Base-by-base conservation (phyloP, 2,329 filamentous ascomycete genomes). In the Phialemonium atrogriseum region DNA sequence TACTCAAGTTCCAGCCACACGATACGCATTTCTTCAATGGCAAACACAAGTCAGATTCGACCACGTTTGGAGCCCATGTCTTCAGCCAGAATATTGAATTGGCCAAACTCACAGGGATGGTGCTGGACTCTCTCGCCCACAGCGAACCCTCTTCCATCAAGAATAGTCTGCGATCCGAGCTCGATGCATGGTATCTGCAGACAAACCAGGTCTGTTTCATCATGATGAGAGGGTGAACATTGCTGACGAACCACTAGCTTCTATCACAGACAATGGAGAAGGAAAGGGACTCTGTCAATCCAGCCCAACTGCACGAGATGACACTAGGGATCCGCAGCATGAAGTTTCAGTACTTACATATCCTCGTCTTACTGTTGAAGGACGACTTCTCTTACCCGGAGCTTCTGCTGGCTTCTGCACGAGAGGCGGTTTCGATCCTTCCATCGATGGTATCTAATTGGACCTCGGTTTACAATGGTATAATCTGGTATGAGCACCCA, bases 401-500 rank as follows among this genome's bases (percentile, higher is more conserved):
- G n/a, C n/a, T 33, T 14, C 20, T 30, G 9, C 13, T 36, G 8
- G 13, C 11, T 9, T 24, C 16, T 7, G 30, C 34, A 12, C 24
- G 34, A 12, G n/a, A 33, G 26, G 30, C 30, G 13, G 14, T 36
- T 18, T 14, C 20, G 16, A 32, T 33, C 13, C 9, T 36, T 6
- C 34, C 26, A 3, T n/a, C 8, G 10, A 33, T 27, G 20, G 5
- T 29, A 7, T 14, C 14, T 17, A 16, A 19, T 13, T 33, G 30
- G 25, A 24, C 28, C 27, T 21, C 24, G 12, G 15, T 33, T 6
- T 33, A 36, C 24, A 31, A 35, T 16, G 34, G 34, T 14, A 23
- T 36, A 17, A 33, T 36, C 11, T 36, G 34, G 26, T 25, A 26
- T 16, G 17, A 5, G n/a, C n/a, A n/a, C n/a, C n/a, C n/a, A n/a